phyloP scores from a whole-genome alignment of 1,284 basidiomycete genomes.

The Calocybe gambosa region DNA sequence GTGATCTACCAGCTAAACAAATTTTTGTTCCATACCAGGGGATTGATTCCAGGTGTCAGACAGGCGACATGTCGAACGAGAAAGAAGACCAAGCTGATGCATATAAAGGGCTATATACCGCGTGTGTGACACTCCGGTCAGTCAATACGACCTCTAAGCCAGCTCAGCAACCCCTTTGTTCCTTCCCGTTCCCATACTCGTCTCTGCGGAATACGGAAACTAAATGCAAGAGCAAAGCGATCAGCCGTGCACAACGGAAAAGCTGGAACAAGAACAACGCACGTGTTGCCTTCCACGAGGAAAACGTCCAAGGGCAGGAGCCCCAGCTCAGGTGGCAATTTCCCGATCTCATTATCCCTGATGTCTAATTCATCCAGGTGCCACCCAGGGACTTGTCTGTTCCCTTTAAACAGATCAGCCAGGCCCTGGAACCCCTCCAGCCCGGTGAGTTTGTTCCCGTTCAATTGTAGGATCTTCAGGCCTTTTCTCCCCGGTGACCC shows the following conservation, averaged over 20 bases:
- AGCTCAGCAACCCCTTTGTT: slow-evolving; percentile 71
- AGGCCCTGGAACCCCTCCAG: slow-evolving; percentile 57
- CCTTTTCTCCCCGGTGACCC: slow-evolving; percentile 40
- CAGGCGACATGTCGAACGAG: not conserved
- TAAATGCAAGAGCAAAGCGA: slow-evolving; percentile 23
- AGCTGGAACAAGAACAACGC: slow-evolving; percentile 27
- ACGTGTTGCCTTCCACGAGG: slow-evolving; percentile 80
- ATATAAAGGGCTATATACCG: not conserved
- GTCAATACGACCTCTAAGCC: slow-evolving; percentile 67
- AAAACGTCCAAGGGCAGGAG: slow-evolving; percentile 71
- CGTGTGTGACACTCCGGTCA: not conserved
- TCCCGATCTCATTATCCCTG: slow-evolving; percentile 69
- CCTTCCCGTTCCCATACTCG: slow-evolving; percentile 80
- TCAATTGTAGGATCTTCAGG: slow-evolving; percentile 55
- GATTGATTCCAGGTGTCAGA: not conserved
- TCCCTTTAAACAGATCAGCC: slow-evolving; percentile 56
- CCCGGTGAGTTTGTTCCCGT: slow-evolving; percentile 57
- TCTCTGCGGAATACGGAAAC: slow-evolving; percentile 74
- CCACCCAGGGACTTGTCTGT: slow-evolving; percentile 58
- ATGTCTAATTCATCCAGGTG: slow-evolving; percentile 74
- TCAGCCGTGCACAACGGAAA: slow-evolving; percentile 8
- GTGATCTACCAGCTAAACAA: too few relatives aligned
- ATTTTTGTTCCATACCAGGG: not conserved
- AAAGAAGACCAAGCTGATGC: not conserved
- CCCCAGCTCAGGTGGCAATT: slow-evolving; percentile 62